Base-by-base conservation (phyloP, 1,284 basidiomycete species). In the Erythrobasidium hasegawianum region DNA sequence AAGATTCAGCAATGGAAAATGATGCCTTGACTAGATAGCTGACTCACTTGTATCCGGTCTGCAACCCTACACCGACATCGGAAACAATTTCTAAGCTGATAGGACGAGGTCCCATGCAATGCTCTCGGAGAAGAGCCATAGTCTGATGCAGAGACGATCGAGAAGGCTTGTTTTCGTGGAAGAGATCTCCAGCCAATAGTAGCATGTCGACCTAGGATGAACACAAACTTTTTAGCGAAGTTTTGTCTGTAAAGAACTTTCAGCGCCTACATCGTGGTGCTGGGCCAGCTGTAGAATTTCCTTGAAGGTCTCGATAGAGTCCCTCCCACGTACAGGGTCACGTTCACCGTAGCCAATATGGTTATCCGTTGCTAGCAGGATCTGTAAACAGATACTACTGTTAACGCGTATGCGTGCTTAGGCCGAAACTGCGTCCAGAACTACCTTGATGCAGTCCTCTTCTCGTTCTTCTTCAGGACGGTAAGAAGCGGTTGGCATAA, bases 101-200 rank as follows among this genome's bases (percentile, higher is more conserved):
- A 0, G 95, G 90, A 73, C 86, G 87, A 75, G 95, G 87, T 10
- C 90, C 89, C 62, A 97, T 75, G 0, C 91, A 93, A 76, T 89
- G 92, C 78, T 98, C 90, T 59, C 96, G 85, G 64, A 99, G 79
- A 9, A 97, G 81, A 0, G 90, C 90, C 75, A 93, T 90, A 0
- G 87, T 87, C 76, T 90, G 86, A 77, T 90, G 95, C 64, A 98
- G 78, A 68, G 89, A 90, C 47, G 92, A 88, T 72, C 94, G 80
- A 29, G 90, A 91, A 0, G 96, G 96, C 69, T 92, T 85, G 77
- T 98, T 98, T 75, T 99, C 96, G 77, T 99, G 96, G 75, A 98
- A 98, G 7, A 98, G 81, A 77, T 98, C 96, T 10, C 96, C 95
- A 13, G 89, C 94, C 1, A 97, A 85, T 1, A 99, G 83, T 64